These are phyloP conservation scores for Plenodomus lindquistii DNA, from an alignment of 2,329 filamentous ascomycete genomes.

Conservation along the genomic window DNA sequence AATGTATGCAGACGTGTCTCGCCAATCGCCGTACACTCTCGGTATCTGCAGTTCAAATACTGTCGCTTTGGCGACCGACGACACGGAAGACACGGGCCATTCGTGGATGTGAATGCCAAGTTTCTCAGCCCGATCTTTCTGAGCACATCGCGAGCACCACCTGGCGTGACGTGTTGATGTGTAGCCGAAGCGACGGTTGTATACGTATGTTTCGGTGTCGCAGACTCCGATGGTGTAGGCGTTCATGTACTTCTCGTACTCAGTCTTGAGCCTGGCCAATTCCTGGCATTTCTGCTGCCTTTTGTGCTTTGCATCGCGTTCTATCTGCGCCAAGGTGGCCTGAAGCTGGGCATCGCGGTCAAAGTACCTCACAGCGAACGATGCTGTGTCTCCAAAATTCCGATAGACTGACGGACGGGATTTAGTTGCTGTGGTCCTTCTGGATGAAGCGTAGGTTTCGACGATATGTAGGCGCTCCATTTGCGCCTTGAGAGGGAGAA, in stretches of 20 bases:
- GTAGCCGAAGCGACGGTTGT: slow-evolving; percentile 7
- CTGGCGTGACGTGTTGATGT: slow-evolving; percentile 7
- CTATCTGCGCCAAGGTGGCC: slow-evolving; percentile 43
- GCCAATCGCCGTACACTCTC: slow-evolving; percentile 50
- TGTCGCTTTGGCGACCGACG: slow-evolving; percentile 45
- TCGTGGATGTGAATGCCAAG: slow-evolving; percentile 57
- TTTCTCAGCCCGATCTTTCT: slow-evolving; percentile 32
- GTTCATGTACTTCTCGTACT: slow-evolving; percentile 19
- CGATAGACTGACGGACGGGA: slow-evolving; percentile 43
- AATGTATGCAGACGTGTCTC: slow-evolving; percentile 53
- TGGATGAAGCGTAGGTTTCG: slow-evolving; percentile 52
- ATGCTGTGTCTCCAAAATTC: slow-evolving; percentile 36
- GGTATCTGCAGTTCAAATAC: slow-evolving; percentile 60
- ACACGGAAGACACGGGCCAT: slow-evolving; percentile 56
- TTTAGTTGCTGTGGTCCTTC: slow-evolving; percentile 21
- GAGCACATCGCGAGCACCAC: slow-evolving; percentile 37
- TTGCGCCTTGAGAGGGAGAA: slow-evolving; percentile 50
- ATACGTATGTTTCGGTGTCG: slow-evolving; percentile 6
- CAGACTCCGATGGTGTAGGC: slow-evolving; percentile 12
- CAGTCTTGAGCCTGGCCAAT: slow-evolving; percentile 9
- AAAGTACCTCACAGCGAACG: slow-evolving; percentile 57
- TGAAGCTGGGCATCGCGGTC: slow-evolving; percentile 50
- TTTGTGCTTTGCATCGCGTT: slow-evolving; percentile 38
- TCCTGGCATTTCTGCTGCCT: slow-evolving; percentile 28
- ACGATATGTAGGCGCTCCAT: slow-evolving; percentile 51